phyloP scores from a whole-genome alignment of 2,329 filamentous ascomycete species.

The Annulohypoxylon truncatum region DNA sequence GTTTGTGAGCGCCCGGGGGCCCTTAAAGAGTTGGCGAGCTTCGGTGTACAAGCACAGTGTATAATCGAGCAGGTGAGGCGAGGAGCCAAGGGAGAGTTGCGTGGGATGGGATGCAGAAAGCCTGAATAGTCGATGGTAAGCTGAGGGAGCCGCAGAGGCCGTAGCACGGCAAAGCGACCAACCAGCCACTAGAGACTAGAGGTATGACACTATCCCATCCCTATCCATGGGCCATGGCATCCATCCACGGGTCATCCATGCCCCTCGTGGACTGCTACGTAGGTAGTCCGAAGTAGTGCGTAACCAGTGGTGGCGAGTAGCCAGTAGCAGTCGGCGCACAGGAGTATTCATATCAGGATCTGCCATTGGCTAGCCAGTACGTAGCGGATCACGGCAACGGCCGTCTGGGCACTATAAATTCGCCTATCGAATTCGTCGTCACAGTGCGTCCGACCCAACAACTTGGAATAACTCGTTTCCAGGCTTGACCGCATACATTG shows the following conservation, averaged over 20 bases:
- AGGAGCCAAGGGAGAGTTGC: conserved; percentile 39
- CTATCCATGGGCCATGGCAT: conserved; percentile 16
- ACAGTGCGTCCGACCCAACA: conserved; percentile 50
- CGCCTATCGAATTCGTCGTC: conserved; percentile 40
- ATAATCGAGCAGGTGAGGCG: conserved; percentile 33
- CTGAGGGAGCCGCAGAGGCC: conserved; percentile 41
- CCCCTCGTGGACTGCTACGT: conserved; percentile 32
- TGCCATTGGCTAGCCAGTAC: conserved; percentile 34
- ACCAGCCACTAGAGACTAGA: conserved; percentile 21
- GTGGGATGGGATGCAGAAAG: conserved; percentile 43
- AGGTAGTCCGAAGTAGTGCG: background rate
- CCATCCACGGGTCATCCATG: conserved; percentile 4
- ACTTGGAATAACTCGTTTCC: conserved; percentile 41
- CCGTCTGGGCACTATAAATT: conserved; percentile 40
- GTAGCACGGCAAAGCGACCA: conserved; percentile 25
- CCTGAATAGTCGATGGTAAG: conserved; percentile 41
- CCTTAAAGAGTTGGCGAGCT: conserved; percentile 34
- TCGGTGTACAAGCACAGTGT: conserved; percentile 39
- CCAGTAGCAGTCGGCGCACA: conserved; percentile 16
- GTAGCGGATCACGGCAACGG: conserved; percentile 38
- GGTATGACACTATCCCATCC: conserved; percentile 31
- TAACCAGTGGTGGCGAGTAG: conserved; percentile 7
- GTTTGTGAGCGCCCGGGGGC: conserved; percentile 36
- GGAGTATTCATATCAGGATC: conserved; percentile 19
- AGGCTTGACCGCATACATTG: conserved; percentile 39